Conservation (phyloP, 495 filamentous ascomycete species). For the Cercophora sp. region DNA sequence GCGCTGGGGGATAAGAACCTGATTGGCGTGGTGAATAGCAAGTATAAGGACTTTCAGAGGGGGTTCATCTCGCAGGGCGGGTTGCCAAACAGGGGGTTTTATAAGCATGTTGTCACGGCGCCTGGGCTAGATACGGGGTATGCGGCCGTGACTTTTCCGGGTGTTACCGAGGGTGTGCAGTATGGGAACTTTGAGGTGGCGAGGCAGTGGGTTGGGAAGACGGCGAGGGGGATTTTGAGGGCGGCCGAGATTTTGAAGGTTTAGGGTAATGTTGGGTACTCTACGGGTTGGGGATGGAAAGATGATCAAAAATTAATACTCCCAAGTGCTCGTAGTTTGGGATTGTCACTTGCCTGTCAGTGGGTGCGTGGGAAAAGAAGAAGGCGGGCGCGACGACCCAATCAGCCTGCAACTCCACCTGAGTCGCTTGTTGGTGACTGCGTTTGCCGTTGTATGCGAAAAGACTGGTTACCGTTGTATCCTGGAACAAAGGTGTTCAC, state of each 20-base stretch:
- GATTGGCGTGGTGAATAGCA: conserved; percentile 57
- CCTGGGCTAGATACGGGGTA: conserved; percentile 47
- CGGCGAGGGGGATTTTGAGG: conserved; percentile 57
- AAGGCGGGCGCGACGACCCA: too few relatives aligned
- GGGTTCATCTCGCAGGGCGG: conserved; percentile 72
- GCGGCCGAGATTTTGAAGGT: conserved; percentile 52
- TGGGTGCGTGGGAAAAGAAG: too few relatives aligned
- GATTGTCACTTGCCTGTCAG: too few relatives aligned
- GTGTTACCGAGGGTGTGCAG: conserved; percentile 71
- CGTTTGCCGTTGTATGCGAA: too few relatives aligned
- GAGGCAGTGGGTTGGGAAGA: conserved; percentile 64
- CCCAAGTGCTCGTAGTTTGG: too few relatives aligned
- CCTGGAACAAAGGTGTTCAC: too few relatives aligned
- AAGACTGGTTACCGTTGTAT: too few relatives aligned
- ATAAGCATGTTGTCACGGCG: conserved; percentile 78
- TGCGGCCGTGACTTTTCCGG: conserved; percentile 62
- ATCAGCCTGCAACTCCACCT: too few relatives aligned
- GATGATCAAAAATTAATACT: too few relatives aligned
- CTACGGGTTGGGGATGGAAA: too few relatives aligned
- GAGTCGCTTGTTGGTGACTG: too few relatives aligned
- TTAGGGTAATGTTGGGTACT: background rate
- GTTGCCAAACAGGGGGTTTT: conserved; percentile 75
- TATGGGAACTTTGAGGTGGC: conserved; percentile 61
- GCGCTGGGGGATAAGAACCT: conserved; percentile 58
- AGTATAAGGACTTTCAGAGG: conserved; percentile 70